phyloP scores from a whole-genome alignment of 2,329 filamentous ascomycete species.

The Beauveria australis region DNA sequence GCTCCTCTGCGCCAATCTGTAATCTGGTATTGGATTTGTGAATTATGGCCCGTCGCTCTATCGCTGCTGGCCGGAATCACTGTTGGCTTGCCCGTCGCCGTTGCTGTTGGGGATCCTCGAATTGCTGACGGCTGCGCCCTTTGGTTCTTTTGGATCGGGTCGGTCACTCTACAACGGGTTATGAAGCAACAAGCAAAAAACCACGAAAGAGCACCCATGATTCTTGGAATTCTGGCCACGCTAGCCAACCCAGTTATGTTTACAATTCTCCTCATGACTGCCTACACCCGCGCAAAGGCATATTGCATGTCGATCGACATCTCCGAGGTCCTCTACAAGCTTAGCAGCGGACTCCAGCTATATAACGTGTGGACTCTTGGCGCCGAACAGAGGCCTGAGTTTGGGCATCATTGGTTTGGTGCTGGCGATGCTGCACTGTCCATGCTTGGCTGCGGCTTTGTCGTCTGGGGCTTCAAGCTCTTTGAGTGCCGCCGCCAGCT shows the following conservation, averaged over 20 bases:
- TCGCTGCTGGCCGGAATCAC: constrained; percentile 25
- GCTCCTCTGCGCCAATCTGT: neutral
- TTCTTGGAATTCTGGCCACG: constrained; percentile 24
- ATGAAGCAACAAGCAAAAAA: constrained; percentile 21
- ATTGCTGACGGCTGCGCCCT: constrained; percentile 39
- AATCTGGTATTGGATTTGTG: constrained; percentile 2
- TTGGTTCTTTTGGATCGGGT: constrained; percentile 40
- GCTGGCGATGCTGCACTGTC: constrained; percentile 42
- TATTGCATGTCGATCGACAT: constrained; percentile 23
- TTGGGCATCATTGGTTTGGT: constrained; percentile 27
- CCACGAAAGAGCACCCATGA: neutral
- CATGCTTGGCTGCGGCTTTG: constrained; percentile 41
- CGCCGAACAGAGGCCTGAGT: constrained; percentile 9
- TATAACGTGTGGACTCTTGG: constrained; percentile 27
- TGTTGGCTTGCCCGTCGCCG: constrained; percentile 35
- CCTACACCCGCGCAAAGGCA: constrained; percentile 34
- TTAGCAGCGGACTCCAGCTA: constrained; percentile 27
- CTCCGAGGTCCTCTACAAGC: constrained; percentile 19
- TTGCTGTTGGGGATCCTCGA: constrained; percentile 23
- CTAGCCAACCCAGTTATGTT: constrained; percentile 40
- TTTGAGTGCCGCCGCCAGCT: constrained; percentile 41
- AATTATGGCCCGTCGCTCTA: constrained; percentile 21
- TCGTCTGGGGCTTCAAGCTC: constrained; percentile 46
- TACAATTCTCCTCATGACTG: constrained; percentile 36
- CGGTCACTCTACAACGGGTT: constrained; percentile 28